These are phyloP conservation scores for Penicillium silybi DNA, from an alignment of 495 filamentous ascomycete species.

Conservation along the genomic window DNA sequence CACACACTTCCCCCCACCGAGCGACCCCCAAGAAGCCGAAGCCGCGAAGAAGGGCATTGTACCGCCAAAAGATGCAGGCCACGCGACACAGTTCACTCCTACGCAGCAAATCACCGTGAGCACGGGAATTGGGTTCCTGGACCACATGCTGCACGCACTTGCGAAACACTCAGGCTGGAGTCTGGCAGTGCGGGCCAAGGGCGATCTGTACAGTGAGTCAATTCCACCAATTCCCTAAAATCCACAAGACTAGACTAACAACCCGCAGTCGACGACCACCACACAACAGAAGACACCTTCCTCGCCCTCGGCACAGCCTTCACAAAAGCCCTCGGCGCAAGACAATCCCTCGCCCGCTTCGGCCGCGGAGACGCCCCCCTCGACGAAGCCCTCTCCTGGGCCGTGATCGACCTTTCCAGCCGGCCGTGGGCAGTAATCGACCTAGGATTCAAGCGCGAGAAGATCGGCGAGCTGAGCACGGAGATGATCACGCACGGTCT, in stretches of 20 bases:
- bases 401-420: slow-evolving; percentile 90
- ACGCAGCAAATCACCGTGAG: slow-evolving; percentile 82
- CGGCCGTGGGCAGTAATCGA: slow-evolving; percentile 81
- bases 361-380: slow-evolving; percentile 87
- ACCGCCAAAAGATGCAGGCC: slow-evolving; percentile 70
- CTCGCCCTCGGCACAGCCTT: slow-evolving; percentile 86
- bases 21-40: slow-evolving; percentile 36
- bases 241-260: too few relatives aligned
- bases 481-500: slow-evolving; percentile 98
- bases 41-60: slow-evolving; percentile 71
- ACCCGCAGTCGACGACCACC: slow-evolving; percentile 87
- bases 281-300: slow-evolving; percentile 94
- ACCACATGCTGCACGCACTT: slow-evolving; percentile 97
- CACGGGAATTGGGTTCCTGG: slow-evolving; percentile 96
- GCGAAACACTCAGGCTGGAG: slow-evolving; percentile 95
- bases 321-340: slow-evolving; percentile 66
- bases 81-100: slow-evolving; percentile 76
- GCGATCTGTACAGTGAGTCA: slow-evolving; percentile 81
- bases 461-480: slow-evolving; percentile 84
- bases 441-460: slow-evolving; percentile 79
- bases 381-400: slow-evolving; percentile 90
- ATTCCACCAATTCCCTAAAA: background rate
- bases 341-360: slow-evolving; percentile 81
- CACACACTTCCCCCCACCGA: slow-evolving; percentile 36
- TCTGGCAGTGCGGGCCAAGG: slow-evolving; percentile 72